Conservation (phyloP, 2,329 filamentous ascomycete species). For the Pyrenochaeta sp. region DNA sequence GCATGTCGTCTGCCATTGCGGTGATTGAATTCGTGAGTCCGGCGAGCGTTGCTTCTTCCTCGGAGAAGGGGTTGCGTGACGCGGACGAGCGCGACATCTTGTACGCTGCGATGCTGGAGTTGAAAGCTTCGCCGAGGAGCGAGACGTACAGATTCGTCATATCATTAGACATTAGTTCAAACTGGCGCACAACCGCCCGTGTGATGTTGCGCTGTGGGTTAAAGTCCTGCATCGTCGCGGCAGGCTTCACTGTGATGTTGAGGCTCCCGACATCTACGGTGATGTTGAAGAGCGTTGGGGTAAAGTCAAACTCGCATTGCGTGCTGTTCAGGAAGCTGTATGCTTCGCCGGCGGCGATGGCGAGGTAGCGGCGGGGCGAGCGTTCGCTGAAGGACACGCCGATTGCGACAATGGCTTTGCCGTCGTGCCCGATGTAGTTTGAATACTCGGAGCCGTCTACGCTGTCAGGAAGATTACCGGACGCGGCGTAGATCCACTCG, state of each 20-base stretch:
- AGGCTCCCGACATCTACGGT: slow-evolving; percentile 37
- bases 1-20: slow-evolving; percentile 40
- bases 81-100: slow-evolving; percentile 27
- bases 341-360: slow-evolving; percentile 40
- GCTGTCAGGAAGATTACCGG: slow-evolving; percentile 33
- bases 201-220: slow-evolving; percentile 43
- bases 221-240: slow-evolving; percentile 26
- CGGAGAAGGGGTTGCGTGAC: slow-evolving; percentile 17
- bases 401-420: slow-evolving; percentile 42
- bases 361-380: slow-evolving; percentile 37
- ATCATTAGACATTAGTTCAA: slow-evolving; percentile 49
- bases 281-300: slow-evolving; percentile 38
- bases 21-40: slow-evolving; percentile 32
- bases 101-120: slow-evolving; percentile 42
- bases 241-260: slow-evolving; percentile 37
- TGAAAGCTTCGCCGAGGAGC: slow-evolving; percentile 46
- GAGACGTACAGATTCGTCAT: slow-evolving; percentile 50
- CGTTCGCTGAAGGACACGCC: slow-evolving; percentile 36
- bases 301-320: slow-evolving; percentile 43
- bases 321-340: slow-evolving; percentile 42
- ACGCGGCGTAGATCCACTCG: slow-evolving; percentile 36
- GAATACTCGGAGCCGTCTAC: slow-evolving; percentile 35
- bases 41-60: slow-evolving; percentile 31
- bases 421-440: slow-evolving; percentile 41
- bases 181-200: slow-evolving; percentile 39